A percentile compares a stretch with the other conserved stretches of the same genome.
Evolutionary conservation across 2,329 filamentous ascomycete species (phyloP).

Genomic region (Fusarium pseudonygamai): DNA sequence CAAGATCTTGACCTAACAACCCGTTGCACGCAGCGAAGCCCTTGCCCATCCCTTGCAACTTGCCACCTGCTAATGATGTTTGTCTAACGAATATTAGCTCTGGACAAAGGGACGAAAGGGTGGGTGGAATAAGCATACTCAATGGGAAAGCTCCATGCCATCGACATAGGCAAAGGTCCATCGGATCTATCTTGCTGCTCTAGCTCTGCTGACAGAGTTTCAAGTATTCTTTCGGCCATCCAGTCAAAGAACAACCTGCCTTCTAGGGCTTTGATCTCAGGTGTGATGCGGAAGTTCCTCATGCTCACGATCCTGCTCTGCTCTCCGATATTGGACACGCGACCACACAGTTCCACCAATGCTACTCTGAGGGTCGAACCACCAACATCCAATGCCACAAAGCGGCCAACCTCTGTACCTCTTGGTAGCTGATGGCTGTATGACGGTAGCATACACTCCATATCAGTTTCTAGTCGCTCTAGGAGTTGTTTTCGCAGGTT

Average conservation of each 20-base stretch:
- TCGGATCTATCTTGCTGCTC: conserved; percentile 50
- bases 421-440: conserved; percentile 71
- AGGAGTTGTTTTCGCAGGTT: conserved; percentile 65
- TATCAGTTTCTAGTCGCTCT: conserved; percentile 60
- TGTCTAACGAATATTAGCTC: conserved; percentile 57
- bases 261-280: conserved; percentile 63
- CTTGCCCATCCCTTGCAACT: conserved; percentile 72
- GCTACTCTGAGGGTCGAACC: conserved; percentile 74
- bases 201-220: conserved; percentile 61
- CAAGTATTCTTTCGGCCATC: conserved; percentile 70
- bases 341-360: conserved; percentile 67
- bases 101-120: background rate
- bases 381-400: conserved; percentile 73
- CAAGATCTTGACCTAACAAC: conserved; percentile 67
- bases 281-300: conserved; percentile 65
- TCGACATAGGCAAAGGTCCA: conserved; percentile 64
- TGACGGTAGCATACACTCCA: conserved; percentile 71
- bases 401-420: conserved; percentile 68
- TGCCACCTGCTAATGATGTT: conserved; percentile 69
- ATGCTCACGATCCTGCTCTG: conserved; percentile 64
- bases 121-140: conserved; percentile 52
- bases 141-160: conserved; percentile 77
- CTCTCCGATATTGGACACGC: conserved; percentile 48
- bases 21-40: conserved; percentile 68
- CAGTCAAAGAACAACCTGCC: conserved; percentile 73